Evolutionary conservation across 495 filamentous ascomycete genomes (phyloP), one percentile per base, ranked within the genome.

Genomic region (Penicillium argentinense): DNA sequence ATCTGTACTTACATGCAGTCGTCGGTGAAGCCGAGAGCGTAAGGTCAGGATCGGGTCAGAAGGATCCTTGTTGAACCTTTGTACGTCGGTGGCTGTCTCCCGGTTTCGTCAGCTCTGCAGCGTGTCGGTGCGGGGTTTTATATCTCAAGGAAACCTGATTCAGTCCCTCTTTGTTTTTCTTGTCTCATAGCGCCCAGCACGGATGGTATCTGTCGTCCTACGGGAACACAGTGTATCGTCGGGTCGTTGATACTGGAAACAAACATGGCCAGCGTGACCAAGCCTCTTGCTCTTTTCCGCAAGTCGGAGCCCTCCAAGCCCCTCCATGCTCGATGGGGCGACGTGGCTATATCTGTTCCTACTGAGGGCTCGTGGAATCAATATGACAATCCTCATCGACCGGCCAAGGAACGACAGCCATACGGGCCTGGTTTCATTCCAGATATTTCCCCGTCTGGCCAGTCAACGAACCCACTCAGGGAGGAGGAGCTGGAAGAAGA

Each of bases 301-400:
- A 62, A 60, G 23, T 44, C 54, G 17, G 63, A 64, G 11, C 42
- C 47, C 36, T 26, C 50, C 7, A 64, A 56, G 16, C 62, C 59
- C 13, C 62, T 73, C 7, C 67, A 75, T 43, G 45, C 69, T 33
- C 58, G 69, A 28, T 71, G 66, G 67, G 72, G 71, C 8, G 69
- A 74, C 41, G 61, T 65, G 19, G 39, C 45, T 13, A 71, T 72
- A 17, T 62, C 66, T 0, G 65, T 66, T 6, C 72, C 66, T 3
- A 68, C 68, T 21, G 61, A 67, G n/a, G 68, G 67, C 3, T 65
- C 68, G 39, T 74, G 68, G 71, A 69, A 60, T 14, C 68, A 72
- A 45, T 60, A 60, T 39, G 50, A 70, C 9, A 68, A 66, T 25
- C 66, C 65, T n/a, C 59, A 63, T 54, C 54, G 46, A 11, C 47